Percentiles rank a stretch among this genome's conserved stretches.
Conservation (phyloP, 495 filamentous ascomycete genomes). For the Collariella sp. region DNA sequence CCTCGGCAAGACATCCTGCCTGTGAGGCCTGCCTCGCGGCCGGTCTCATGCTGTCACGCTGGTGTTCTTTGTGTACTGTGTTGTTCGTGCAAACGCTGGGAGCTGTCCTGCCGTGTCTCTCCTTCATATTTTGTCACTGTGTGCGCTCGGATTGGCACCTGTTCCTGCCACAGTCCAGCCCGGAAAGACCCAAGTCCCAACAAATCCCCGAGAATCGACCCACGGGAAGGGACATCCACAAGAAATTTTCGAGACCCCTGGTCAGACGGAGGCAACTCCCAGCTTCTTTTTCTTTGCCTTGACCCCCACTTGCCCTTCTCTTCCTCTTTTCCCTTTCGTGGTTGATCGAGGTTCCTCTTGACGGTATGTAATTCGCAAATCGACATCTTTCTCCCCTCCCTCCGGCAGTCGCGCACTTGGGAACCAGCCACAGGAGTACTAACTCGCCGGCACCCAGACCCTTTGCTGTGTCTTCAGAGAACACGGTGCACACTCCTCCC, state of each 20-base stretch:
- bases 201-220: constrained; percentile 22
- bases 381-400: not conserved
- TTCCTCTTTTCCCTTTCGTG: not conserved
- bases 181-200: constrained; percentile 20
- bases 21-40: not conserved
- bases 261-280: constrained; percentile 1
- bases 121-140: not conserved
- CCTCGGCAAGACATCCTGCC: constrained; percentile 11
- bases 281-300: not conserved
- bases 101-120: not conserved
- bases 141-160: not conserved
- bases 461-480: not conserved
- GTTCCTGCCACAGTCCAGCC: not conserved
- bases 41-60: too few relatives aligned
- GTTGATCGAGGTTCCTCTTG: constrained; percentile 8
- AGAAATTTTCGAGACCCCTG: constrained; percentile 18
- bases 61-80: not conserved
- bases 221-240: constrained; percentile 15
- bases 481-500: constrained; percentile 1
- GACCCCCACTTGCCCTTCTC: not conserved
- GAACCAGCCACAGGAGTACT: not conserved
- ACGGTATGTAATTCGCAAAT: not conserved
- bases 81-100: not conserved
- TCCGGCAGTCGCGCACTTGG: not conserved
- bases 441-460: constrained; percentile 2